Evolutionary conservation across 2,329 filamentous ascomycete genomes (phyloP).

Genomic region (Penicillium corylophilum): DNA sequence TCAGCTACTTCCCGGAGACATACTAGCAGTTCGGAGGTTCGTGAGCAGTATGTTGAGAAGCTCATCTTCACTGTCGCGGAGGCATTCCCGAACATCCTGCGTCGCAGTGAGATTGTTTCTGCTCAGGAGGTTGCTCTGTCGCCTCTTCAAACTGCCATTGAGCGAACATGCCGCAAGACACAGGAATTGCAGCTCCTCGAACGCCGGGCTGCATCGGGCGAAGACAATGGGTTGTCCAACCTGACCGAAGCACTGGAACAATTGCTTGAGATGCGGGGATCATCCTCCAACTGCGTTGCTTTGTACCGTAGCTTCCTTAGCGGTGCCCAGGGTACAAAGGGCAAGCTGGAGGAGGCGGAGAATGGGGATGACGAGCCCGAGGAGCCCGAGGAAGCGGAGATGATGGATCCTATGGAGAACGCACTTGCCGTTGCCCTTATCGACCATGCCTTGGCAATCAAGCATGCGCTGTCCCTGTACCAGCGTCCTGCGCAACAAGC

Average conservation of each 20-base stretch:
- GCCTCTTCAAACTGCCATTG: slow-evolving; percentile 82
- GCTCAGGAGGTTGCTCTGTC: slow-evolving; percentile 65
- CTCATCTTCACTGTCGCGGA: slow-evolving; percentile 79
- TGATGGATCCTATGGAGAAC: slow-evolving; percentile 62
- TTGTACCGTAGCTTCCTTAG: slow-evolving; percentile 75
- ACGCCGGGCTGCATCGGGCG: slow-evolving; percentile 69
- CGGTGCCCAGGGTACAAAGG: slow-evolving; percentile 39
- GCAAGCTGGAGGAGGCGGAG: slow-evolving; percentile 39
- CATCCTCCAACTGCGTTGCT: slow-evolving; percentile 73
- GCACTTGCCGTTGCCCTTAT: slow-evolving; percentile 82
- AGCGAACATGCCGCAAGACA: slow-evolving; percentile 87
- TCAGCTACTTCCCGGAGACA: slow-evolving; percentile 72
- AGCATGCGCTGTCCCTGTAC: slow-evolving; percentile 73
- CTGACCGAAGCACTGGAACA: slow-evolving; percentile 75
- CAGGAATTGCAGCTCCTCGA: slow-evolving; percentile 77
- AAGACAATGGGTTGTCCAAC: slow-evolving; percentile 66
- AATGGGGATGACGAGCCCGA: slow-evolving; percentile 46
- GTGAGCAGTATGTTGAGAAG: slow-evolving; percentile 80
- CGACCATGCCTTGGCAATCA: slow-evolving; percentile 85
- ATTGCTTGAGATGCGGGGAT: slow-evolving; percentile 72
- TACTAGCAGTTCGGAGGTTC: slow-evolving; percentile 63
- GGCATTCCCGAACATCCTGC: slow-evolving; percentile 84
- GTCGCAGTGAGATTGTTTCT: slow-evolving; percentile 78
- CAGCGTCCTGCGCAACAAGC: slow-evolving; percentile 57
- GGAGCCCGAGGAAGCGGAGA: slow-evolving; percentile 51